Conservation (phyloP, 805 yeast genomes). For the Kazachstania africana region DNA sequence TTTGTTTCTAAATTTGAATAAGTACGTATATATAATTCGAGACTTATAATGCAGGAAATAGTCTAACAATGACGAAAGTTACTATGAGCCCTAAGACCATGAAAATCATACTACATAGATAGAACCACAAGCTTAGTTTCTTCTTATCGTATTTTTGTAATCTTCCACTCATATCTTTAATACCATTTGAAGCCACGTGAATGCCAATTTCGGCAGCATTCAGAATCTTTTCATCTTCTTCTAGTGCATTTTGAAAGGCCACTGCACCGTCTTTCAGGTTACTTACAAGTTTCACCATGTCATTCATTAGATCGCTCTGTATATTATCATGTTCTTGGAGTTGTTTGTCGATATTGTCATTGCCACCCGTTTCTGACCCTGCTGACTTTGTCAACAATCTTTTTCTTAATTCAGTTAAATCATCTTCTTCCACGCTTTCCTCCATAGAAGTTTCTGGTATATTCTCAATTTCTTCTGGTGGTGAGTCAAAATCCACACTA, state of each 20-base stretch:
- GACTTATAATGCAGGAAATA: conserved; percentile 30
- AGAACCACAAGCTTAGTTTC: conserved; percentile 22
- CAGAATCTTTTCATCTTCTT: conserved; percentile 28
- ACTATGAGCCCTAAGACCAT: conserved; percentile 25
- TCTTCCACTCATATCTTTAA: conserved; percentile 23
- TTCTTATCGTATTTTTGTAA: conserved; percentile 22
- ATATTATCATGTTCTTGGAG: conserved; percentile 27
- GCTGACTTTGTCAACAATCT: conserved; percentile 20
- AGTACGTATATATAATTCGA: too few species aligned
- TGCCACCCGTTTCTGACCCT: conserved; percentile 1
- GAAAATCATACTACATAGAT: conserved; percentile 14
- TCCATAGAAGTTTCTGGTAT: neutral
- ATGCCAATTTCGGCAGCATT: conserved; percentile 33
- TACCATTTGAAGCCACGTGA: conserved; percentile 28
- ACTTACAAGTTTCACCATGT: conserved; percentile 29
- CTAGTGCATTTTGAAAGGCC: conserved; percentile 30
- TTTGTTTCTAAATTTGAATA: too few species aligned
- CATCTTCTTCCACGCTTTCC: conserved; percentile 16
- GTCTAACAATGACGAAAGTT: conserved; percentile 26
- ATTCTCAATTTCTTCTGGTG: conserved; percentile 2
- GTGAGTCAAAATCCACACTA: conserved; percentile 23
- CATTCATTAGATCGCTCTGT: conserved; percentile 29
- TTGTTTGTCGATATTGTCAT: conserved; percentile 24
- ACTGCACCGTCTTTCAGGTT: conserved; percentile 30
- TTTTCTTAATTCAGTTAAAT: conserved; percentile 22